Base-by-base conservation (phyloP, 345 rosid genomes). In the Orychophragmus violaceus region DNA sequence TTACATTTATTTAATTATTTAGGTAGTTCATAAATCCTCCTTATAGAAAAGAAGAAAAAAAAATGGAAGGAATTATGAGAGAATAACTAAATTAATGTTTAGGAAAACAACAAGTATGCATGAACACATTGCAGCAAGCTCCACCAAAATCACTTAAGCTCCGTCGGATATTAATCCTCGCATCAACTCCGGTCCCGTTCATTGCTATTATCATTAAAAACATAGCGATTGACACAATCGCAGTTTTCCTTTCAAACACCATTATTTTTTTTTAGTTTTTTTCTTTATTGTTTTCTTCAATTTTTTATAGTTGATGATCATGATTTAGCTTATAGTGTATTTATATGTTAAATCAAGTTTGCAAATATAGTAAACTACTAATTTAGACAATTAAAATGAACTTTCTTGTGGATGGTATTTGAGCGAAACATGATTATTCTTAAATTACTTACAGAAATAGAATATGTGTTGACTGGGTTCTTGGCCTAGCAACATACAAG, bases 71-170 rank as follows among this genome's bases (percentile, higher is more conserved):
- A 12, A n/a, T n/a, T n/a, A n/a, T n/a, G n/a, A n/a, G n/a, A n/a
- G n/a, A n/a, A n/a, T n/a, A n/a, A n/a, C n/a, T 6, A 27, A 51
- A 19, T 22, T 16, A 55, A n/a, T 64, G 32, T 11, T 64, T 49
- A 65, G 76, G 76, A 49, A 58, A 72, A 50, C 76, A 72, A 65
- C 71, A 72, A 65, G 46, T 39, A 37, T 72, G 66, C 2, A 72
- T 65, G 8, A 57, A 11, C 0, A 57, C 60, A 27, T 65, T 72
- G 71, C 76, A 72, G 58, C 76, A 72, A 58, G 13, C 61, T 39
- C 32, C 36, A 39, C 76, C 76, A 50, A 65, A 57, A 23, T 58
- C 46, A 48, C n/a, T 16, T 65, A 72, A 72, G 66, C 66, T 58
- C 11, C 76, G 41, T 72, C 76, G 55, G 17, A 58, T 2, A 49